Evolutionary conservation across 768 basidiomycete genomes (phyloP).

Genomic region (Boletales sp.): DNA sequence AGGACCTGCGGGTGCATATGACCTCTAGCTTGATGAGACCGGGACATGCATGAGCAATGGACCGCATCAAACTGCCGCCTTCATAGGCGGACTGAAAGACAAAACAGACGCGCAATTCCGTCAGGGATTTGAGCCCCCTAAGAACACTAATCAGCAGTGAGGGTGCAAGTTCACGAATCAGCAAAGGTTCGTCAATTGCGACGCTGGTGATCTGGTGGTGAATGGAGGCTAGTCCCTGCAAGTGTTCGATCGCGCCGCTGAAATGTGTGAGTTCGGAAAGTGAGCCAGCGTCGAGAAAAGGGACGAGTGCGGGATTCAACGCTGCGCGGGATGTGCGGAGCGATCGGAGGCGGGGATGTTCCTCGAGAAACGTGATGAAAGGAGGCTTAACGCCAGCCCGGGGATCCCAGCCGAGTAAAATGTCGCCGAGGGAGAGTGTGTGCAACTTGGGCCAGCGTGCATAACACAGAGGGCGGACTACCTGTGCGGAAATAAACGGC

Average conservation of each 20-base stretch:
- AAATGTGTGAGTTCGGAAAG: slow-evolving; percentile 55
- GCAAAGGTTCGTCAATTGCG: slow-evolving; percentile 61
- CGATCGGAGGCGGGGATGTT: slow-evolving; percentile 50
- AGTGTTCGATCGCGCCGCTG: slow-evolving; percentile 62
- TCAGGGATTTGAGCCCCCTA: slow-evolving; percentile 50
- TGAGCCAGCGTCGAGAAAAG: slow-evolving; percentile 42
- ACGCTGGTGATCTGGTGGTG: slow-evolving; percentile 51
- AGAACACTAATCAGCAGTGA: slow-evolving; percentile 59
- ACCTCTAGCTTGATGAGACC: slow-evolving; percentile 60
- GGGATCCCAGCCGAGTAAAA: slow-evolving; percentile 54
- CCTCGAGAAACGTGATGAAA: slow-evolving; percentile 66
- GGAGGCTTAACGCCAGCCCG: slow-evolving; percentile 46
- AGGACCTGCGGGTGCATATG: slow-evolving; percentile 64
- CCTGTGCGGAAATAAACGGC: slow-evolving; percentile 38
- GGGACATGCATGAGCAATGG: slow-evolving; percentile 64
- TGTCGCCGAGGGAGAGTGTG: slow-evolving; percentile 59
- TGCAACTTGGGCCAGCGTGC: slow-evolving; percentile 68
- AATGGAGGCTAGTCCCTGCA: slow-evolving; percentile 54
- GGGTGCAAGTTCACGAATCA: slow-evolving; percentile 65
- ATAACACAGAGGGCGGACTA: slow-evolving; percentile 48
- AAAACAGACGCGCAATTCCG: slow-evolving; percentile 61
- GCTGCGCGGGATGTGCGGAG: slow-evolving; percentile 52
- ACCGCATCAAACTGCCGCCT: slow-evolving; percentile 64
- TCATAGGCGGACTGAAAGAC: slow-evolving; percentile 73
- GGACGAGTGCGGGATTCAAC: slow-evolving; percentile 51